These are phyloP conservation scores for Scortechinia acanthostroma DNA, from an alignment of 2,329 filamentous ascomycete species.

Conservation along the genomic window DNA sequence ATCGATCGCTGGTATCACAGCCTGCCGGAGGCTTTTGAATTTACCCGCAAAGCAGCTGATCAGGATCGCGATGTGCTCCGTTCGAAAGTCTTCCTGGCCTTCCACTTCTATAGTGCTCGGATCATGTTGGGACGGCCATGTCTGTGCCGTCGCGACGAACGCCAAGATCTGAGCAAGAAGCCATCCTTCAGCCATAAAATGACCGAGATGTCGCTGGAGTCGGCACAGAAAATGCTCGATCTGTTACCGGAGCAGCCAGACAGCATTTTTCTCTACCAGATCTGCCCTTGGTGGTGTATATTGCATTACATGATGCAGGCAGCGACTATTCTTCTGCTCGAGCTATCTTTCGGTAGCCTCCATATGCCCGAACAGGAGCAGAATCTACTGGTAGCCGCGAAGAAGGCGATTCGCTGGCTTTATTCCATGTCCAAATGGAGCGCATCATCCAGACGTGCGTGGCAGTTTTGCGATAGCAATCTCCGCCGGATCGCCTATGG, in stretches of 20 bases:
- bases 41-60: neutral
- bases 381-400: constrained; percentile 13
- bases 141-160: constrained; percentile 16
- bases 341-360: constrained; percentile 16
- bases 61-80: neutral
- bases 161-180: constrained; percentile 16
- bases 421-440: constrained; percentile 16
- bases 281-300: constrained; percentile 27
- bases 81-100: neutral
- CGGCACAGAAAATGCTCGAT: constrained; percentile 19
- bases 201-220: constrained; percentile 18
- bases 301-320: constrained; percentile 28
- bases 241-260: constrained; percentile 18
- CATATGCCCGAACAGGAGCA: constrained; percentile 14
- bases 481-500: constrained; percentile 20
- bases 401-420: constrained; percentile 21
- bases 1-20: constrained; percentile 10
- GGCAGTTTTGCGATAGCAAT: constrained; percentile 4
- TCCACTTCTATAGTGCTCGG: neutral
- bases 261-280: constrained; percentile 14
- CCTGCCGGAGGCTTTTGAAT: neutral
- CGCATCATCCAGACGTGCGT: constrained; percentile 17
- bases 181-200: constrained; percentile 17
- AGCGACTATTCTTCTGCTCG: constrained; percentile 21
- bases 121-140: constrained; percentile 16